Conservation (phyloP, 148 eudicot genomes). For the Vaccinium corymbosum region DNA sequence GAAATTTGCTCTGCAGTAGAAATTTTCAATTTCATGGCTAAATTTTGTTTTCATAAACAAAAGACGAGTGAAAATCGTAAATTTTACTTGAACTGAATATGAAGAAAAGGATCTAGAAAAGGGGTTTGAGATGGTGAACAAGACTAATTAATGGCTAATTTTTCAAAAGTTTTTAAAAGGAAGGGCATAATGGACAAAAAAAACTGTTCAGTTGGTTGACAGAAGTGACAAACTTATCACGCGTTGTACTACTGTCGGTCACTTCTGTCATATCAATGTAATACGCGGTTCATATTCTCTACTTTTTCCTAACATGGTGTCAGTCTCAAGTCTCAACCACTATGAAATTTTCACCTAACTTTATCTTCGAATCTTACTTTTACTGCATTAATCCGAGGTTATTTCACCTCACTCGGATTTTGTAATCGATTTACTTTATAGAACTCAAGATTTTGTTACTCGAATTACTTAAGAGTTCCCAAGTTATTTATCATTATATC, state of each 20-base stretch:
- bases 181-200: background rate
- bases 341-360: background rate
- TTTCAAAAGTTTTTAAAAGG: background rate
- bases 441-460: background rate
- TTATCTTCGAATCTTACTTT: background rate
- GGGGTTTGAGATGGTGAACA: background rate
- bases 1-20: background rate
- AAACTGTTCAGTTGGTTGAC: background rate
- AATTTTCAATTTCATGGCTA: background rate
- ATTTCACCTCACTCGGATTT: background rate
- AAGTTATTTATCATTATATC: background rate
- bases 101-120: constrained; percentile 10
- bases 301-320: background rate
- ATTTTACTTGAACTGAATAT: no score
- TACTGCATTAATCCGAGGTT: background rate
- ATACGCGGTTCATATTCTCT: background rate
- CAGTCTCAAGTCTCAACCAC: background rate
- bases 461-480: background rate
- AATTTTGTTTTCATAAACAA: background rate
- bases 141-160: background rate
- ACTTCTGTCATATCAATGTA: background rate
- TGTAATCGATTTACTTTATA: background rate
- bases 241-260: background rate
- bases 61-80: background rate
- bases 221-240: background rate